Base-by-base conservation (phyloP, 192 early-diverging fungal genomes). In the Backusella tarrabulga region DNA sequence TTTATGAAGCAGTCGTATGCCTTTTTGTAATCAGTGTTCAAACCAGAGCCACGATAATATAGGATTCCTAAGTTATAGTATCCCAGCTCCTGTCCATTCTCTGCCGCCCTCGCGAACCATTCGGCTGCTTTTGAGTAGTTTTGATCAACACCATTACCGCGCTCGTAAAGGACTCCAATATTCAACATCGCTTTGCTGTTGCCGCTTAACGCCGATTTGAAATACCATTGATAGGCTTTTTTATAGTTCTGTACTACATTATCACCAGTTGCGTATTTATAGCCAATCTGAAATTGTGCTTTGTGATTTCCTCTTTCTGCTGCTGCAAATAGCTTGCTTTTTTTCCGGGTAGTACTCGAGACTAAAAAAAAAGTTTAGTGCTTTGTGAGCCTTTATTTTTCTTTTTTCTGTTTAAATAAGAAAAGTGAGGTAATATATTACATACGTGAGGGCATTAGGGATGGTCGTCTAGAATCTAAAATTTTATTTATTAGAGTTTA, bases 221-320 rank as follows among this genome's bases (percentile, higher is more conserved):
- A 63, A 63, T 63, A 63, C 56, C 56, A 63, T 29, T 63, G 56
- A 29, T 63, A 63, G 26, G 56, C 56, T 14, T 63, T 63, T 63
- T 63, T 63, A 63, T 63, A 63, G 56, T 63, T 63, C 26, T 63
- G 56, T 63, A n/a, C 56, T 4, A 63, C 56, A 29, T 29, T 29
- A 23, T 63, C 56, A 7, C 56, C 56, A 29, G 56, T 29, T 0
- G 56, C 56, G 21, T 63, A 63, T 29, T 29, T 63, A 29, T 63
- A 63, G 4, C 56, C 56, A 29, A 63, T 63, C 3, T 63, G 56
- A 29, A 63, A 63, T 63, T 63, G 56, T 63, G 56, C 56, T 29
- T 29, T 63, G 56, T 63, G 56, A 63, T 63, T 63, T 63, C 56
- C 56, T 63, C 56, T 26, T 63, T 63, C 56, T 63, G 56, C 56